Evolutionary conservation across 768 basidiomycete species (phyloP), one percentile per base, ranked within the genome.

Genomic region (Amanita polypyramis): DNA sequence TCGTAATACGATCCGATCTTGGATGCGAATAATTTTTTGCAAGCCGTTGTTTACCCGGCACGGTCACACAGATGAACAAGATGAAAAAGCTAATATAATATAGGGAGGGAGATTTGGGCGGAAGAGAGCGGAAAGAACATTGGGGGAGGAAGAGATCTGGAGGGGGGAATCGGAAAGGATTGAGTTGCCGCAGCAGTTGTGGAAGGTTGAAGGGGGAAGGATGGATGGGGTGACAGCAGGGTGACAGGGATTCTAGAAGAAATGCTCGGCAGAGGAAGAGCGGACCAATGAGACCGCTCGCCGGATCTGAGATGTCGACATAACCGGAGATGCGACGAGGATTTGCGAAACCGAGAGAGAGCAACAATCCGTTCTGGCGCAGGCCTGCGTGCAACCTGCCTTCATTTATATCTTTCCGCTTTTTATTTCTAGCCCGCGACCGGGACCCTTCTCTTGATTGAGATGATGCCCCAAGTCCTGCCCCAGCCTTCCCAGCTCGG

Each of bases 271-370:
- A 61, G 53, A 8, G 15, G 30, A n/a, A 33, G 19, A 19, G 5
- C 10, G 45, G 35, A 15, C 45, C 45, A 44, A 44, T 39, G 25
- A 54, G 50, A 54, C 51, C 43, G 63, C 64, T 23, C 27, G 40
- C 61, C 62, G 64, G 60, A 61, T 61, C 56, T 50, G 38, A 60
- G 64, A 65, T 65, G 47, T 17, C 51, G 58, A 59, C 57, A 55
- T 52, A 58, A 55, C 37, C 55, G 58, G 54, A 51, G 51, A 43
- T 53, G 36, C 35, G 46, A 36, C 39, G 47, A 49, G 47, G 47
- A 49, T 49, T 49, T 49, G 47, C 47, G 33, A 49, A 49, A 42
- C 30, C 20, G 47, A 37, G 46, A 37, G 45, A 35, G 45, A 54
- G 23, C 51, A 51, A 58, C 56, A 58, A 54, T 49, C 59, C 57